Base-by-base conservation (phyloP, 139 green algal species). In the Asterochloris sp. region DNA sequence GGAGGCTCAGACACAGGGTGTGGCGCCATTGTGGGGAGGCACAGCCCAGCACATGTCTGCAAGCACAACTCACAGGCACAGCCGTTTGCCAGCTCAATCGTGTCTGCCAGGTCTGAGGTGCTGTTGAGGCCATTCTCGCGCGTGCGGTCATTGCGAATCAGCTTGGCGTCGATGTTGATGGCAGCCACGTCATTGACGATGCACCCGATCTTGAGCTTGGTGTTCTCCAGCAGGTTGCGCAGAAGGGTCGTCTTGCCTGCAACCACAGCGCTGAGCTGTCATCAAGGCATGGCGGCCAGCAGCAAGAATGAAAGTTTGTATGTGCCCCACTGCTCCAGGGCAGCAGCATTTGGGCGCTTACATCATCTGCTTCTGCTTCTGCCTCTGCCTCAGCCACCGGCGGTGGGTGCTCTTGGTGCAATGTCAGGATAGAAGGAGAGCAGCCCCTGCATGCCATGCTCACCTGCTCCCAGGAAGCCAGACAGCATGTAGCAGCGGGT, bases 91-190 rank as follows among this genome's bases (percentile, higher is more conserved):
- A 98, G 89, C 90, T 98, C 94, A 17, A 98, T 94, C 0, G 95
- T 98, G 84, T 98, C 95, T 10, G 94, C 91, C 13, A 98, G 89
- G 84, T 97, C 95, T 21, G 86, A 76, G 2, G 90, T 86, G 10
- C 87, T 82, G 27, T 85, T 88, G 14, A 23, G 74, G 63, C 81
- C 79, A 54, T 83, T 85, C 38, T 78, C 62, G 16, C 74, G 17
- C 11, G 71, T 84, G 16, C 82, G 68, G 62, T 88, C 78, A 74
- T 90, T 85, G 29, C 84, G 68, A 38, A 88, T 79, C 0, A 98
- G 92, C 85, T 98, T 98, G 63, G 95, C 94, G 79, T 98, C 95
- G 19, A 98, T 96, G 86, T 98, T 98, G 38, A 98, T 89, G 11
- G 69, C 74, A 14, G 95, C 94, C 12, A 98, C 94, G 78, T 98